phyloP scores from a whole-genome alignment of 257 asterid species.

The Forsythia suspensa region DNA sequence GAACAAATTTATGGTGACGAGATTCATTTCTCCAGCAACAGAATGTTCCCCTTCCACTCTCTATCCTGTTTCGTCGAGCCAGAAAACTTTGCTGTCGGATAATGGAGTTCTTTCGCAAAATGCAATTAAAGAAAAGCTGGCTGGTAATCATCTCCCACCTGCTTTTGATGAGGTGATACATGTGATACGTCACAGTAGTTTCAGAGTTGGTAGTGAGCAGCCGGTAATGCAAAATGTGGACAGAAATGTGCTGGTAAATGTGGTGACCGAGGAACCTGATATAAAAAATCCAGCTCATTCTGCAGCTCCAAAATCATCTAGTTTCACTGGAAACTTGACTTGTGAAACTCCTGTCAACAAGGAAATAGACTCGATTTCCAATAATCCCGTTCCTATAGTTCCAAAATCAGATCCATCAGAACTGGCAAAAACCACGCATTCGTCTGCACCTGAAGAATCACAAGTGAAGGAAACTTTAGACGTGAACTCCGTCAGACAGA shows the following conservation, averaged over 20 bases:
- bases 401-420: slow-evolving; percentile 38
- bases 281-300: slow-evolving; percentile 36
- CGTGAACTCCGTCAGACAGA: slow-evolving; percentile 75
- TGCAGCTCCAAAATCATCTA: slow-evolving; percentile 35
- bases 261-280: slow-evolving; percentile 50
- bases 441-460: slow-evolving; percentile 37
- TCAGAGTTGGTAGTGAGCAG: slow-evolving; percentile 56
- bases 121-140: slow-evolving; percentile 40
- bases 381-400: slow-evolving; percentile 24
- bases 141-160: slow-evolving; percentile 39
- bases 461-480: slow-evolving; percentile 70
- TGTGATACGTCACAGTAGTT: slow-evolving; percentile 66
- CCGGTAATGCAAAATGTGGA: slow-evolving; percentile 44
- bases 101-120: slow-evolving; percentile 42
- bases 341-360: slow-evolving; percentile 38
- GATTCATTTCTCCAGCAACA: slow-evolving; percentile 29
- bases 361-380: slow-evolving; percentile 47
- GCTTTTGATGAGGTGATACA: slow-evolving; percentile 65
- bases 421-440: slow-evolving; percentile 25
- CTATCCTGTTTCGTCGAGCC: slow-evolving; percentile 40
- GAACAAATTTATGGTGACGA: slow-evolving; percentile 56
- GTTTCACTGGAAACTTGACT: background rate
- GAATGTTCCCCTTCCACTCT: slow-evolving; percentile 35
- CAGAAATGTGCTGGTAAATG: slow-evolving; percentile 42
- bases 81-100: slow-evolving; percentile 39